These are phyloP conservation scores for Leccinum uliginosum DNA, from an alignment of 768 basidiomycete species.

Conservation along the genomic window DNA sequence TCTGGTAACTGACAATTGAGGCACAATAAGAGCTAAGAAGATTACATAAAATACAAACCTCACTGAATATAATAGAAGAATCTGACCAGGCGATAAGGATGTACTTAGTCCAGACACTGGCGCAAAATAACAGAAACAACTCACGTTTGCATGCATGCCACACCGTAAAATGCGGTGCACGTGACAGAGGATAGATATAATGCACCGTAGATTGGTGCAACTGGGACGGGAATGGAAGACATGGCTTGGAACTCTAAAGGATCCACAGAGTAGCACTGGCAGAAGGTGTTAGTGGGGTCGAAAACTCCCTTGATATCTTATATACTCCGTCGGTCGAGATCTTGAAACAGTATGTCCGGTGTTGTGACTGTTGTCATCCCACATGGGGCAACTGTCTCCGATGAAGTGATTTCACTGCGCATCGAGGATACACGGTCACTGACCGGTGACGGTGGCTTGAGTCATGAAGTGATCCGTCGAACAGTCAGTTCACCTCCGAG, in stretches of 20 bases:
- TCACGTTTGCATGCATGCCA: conserved; percentile 8
- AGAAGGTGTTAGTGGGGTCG: neutral
- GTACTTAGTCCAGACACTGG: neutral
- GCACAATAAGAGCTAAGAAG: neutral
- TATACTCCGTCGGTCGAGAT: neutral
- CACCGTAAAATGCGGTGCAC: conserved; percentile 6
- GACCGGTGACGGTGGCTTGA: neutral
- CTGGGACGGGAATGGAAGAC: conserved; percentile 2
- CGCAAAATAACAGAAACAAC: neutral
- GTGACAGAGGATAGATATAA: conserved; percentile 1
- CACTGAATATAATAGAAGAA: conserved; percentile 10
- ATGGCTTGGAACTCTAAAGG: neutral
- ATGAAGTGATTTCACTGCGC: neutral
- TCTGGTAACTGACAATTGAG: neutral
- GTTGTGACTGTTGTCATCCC: neutral
- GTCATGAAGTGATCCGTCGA: neutral
- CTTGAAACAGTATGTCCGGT: neutral
- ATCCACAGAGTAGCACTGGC: neutral
- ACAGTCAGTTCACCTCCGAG: neutral
- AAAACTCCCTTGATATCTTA: neutral
- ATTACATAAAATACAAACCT: neutral
- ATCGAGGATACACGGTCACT: neutral
- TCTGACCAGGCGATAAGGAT: neutral
- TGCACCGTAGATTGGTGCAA: conserved; percentile 1
- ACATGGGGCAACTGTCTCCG: neutral